These are phyloP conservation scores for Rhodotorula diobovata DNA, from an alignment of 768 basidiomycete genomes.

Conservation along the genomic window DNA sequence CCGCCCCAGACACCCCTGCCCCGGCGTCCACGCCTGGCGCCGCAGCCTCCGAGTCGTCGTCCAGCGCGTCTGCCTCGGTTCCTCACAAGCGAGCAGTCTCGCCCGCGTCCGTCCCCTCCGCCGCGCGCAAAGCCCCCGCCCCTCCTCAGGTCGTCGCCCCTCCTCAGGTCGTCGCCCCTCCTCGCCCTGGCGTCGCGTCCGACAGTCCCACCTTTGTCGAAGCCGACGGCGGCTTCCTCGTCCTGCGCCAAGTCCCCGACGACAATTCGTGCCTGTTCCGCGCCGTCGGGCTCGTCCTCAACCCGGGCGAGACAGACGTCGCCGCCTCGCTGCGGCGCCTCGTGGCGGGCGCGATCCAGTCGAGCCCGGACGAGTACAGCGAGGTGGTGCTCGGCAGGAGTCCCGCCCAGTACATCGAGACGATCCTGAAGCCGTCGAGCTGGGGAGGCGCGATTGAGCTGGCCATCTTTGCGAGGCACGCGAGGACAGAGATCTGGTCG, in stretches of 20 bases:
- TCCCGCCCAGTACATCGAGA: constrained; percentile 68
- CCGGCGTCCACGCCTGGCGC: background rate
- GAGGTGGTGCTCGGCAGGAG: constrained; percentile 74
- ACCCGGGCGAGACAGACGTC: constrained; percentile 65
- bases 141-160: background rate
- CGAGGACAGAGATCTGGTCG: constrained; percentile 65
- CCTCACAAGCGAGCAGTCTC: constrained; percentile 23
- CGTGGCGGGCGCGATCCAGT: constrained; percentile 73
- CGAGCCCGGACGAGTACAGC: constrained; percentile 66
- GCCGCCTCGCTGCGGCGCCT: constrained; percentile 71
- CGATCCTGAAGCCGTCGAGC: constrained; percentile 69
- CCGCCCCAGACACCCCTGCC: constrained; percentile 4
- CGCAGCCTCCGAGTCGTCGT: constrained; percentile 3
- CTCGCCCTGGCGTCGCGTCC: background rate
- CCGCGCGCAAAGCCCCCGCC: background rate
- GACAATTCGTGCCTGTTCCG: constrained; percentile 96
- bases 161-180: background rate
- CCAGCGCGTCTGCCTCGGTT: background rate
- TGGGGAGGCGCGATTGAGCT: constrained; percentile 97
- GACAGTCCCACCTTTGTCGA: constrained; percentile 40
- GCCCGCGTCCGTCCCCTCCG: constrained; percentile 32
- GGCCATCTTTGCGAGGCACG: constrained; percentile 74
- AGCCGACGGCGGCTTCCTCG: constrained; percentile 36
- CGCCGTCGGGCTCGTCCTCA: constrained; percentile 75
- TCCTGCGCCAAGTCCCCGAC: constrained; percentile 68